Conservation (phyloP, 352 stramenopile species). For the Phytophthora sansomeana region DNA sequence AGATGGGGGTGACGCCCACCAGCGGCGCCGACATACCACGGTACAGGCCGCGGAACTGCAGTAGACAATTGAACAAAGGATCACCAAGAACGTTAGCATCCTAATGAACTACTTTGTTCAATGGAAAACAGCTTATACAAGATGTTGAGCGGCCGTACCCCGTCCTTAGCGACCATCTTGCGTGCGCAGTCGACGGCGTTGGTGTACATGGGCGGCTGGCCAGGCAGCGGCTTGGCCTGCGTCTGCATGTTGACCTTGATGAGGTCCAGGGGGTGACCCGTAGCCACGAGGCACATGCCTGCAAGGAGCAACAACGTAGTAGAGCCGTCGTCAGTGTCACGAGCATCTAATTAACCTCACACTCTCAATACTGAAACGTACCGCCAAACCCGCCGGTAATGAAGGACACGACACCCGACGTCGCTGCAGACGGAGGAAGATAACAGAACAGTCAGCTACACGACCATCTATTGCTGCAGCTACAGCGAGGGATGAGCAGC, state of each 20-base stretch:
- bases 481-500: neutral
- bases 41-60: constrained; percentile 89
- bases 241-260: constrained; percentile 97
- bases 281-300: constrained; percentile 92
- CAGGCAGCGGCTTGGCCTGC: constrained; percentile 74
- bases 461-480: neutral
- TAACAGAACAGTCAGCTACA: neutral
- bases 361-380: constrained; percentile 36
- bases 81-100: constrained; percentile 16
- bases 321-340: constrained; percentile 1
- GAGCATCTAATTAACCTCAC: neutral
- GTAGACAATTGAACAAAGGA: constrained; percentile 6
- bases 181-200: constrained; percentile 91
- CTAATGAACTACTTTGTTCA: neutral
- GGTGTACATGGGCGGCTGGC: constrained; percentile 78
- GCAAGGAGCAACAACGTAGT: neutral
- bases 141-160: constrained; percentile 53
- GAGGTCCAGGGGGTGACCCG: constrained; percentile 95
- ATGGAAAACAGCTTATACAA: neutral
- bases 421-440: constrained; percentile 42
- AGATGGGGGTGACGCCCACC: constrained; percentile 96
- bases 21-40: constrained; percentile 96
- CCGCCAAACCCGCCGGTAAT: constrained; percentile 94
- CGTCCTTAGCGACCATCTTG: constrained; percentile 94
- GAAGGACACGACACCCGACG: constrained; percentile 93